phyloP scores from a whole-genome alignment of 1,284 basidiomycete genomes.

The Heterobasidion occidentale region DNA sequence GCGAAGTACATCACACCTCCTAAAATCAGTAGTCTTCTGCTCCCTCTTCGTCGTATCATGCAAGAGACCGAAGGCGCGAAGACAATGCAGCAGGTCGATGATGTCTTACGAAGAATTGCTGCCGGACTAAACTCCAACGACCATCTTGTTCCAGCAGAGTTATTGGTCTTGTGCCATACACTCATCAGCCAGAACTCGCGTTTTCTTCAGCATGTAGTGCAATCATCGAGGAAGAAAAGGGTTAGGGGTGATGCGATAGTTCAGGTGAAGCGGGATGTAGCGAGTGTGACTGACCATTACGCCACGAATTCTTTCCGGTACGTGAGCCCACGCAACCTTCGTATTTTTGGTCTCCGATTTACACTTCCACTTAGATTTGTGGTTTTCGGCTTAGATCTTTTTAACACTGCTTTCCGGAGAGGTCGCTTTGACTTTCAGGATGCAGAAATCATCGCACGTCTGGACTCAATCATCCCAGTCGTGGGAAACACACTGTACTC shows the following conservation, averaged over 20 bases:
- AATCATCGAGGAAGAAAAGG: conserved; percentile 24
- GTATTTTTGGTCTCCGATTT: background rate
- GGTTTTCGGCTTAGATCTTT: conserved; percentile 87
- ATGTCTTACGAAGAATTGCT: conserved; percentile 79
- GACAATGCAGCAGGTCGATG: conserved; percentile 84
- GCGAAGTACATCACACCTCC: conserved; percentile 70
- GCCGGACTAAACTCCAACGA: conserved; percentile 82
- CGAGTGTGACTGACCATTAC: conserved; percentile 61
- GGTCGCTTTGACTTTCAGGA: conserved; percentile 85
- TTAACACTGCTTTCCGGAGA: conserved; percentile 82
- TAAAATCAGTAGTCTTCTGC: conserved; percentile 72
- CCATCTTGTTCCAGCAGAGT: conserved; percentile 61
- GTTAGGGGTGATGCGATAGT: conserved; percentile 62
- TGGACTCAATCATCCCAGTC: conserved; percentile 82
- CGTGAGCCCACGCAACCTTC: conserved; percentile 10
- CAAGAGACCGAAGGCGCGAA: conserved; percentile 79
- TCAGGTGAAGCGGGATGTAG: conserved; percentile 65
- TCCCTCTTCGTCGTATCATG: conserved; percentile 82
- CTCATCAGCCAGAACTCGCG: conserved; percentile 87
- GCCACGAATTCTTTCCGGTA: conserved; percentile 80
- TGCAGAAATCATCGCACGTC: conserved; percentile 59
- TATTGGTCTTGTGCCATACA: conserved; percentile 83
- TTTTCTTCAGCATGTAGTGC: conserved; percentile 59
- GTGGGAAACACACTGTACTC: conserved; percentile 95
- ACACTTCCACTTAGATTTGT: conserved; percentile 63